These are phyloP conservation scores for Coelastrella sp. DNA, from an alignment of 139 green algal species.

Conservation along the genomic window DNA sequence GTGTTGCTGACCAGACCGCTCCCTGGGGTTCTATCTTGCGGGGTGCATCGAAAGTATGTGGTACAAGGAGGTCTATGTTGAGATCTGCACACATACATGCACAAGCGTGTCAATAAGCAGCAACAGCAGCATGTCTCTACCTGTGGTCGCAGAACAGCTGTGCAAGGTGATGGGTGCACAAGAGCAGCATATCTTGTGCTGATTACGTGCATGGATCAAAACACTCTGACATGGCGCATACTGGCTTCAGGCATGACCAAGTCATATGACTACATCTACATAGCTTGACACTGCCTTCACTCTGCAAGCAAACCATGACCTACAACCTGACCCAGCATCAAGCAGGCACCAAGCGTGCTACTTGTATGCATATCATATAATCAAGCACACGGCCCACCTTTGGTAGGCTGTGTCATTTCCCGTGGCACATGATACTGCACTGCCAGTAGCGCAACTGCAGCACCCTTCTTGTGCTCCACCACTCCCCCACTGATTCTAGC, in stretches of 20 bases:
- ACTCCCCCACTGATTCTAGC: not conserved
- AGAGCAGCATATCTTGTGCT: not conserved
- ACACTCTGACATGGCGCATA: not conserved
- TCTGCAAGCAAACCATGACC: not conserved
- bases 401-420: slow-evolving; percentile 13
- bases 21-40: not conserved
- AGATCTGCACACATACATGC: too few species aligned
- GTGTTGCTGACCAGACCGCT: slow-evolving; percentile 20
- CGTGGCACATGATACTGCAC: slow-evolving; percentile 22
- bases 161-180: not conserved
- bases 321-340: not conserved
- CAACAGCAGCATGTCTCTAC: not conserved
- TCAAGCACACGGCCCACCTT: too few species aligned
- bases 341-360: not conserved
- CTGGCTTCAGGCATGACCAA: not conserved
- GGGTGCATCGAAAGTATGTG: slow-evolving; percentile 20
- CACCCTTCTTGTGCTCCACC: slow-evolving; percentile 1
- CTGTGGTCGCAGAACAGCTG: not conserved
- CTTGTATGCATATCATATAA: too few species aligned
- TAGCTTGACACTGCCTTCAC: too few species aligned
- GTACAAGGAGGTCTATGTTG: slow-evolving; percentile 1
- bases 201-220: not conserved
- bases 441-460: slow-evolving; percentile 21
- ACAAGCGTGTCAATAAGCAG: not conserved
- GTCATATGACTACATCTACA: not conserved